These are phyloP conservation scores for Syncephalastrum racemosum DNA, from an alignment of 371 early-diverging fungal species.

Conservation along the genomic window DNA sequence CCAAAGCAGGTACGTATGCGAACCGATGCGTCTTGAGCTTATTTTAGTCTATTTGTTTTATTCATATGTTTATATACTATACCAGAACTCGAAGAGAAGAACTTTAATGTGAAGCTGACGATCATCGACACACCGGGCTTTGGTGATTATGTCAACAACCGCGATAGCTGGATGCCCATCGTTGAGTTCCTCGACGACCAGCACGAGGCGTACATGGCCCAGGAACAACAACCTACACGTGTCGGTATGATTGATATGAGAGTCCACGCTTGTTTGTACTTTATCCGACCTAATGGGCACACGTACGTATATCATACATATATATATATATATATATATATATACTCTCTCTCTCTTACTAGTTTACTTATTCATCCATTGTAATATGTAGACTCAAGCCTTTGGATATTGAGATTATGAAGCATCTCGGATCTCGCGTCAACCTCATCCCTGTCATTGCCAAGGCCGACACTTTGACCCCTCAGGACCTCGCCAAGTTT, in stretches of 20 bases:
- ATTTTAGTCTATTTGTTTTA: not conserved
- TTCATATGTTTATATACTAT: no score
- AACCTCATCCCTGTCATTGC: constrained; percentile 85
- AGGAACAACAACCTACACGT: constrained; percentile 64
- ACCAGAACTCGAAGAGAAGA: constrained; percentile 93
- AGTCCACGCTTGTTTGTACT: constrained; percentile 93
- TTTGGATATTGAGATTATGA: constrained; percentile 90
- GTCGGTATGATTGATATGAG: constrained; percentile 67
- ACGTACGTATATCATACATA: constrained; percentile 54
- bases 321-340: no score
- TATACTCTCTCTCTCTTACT: not conserved
- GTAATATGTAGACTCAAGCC: constrained; percentile 76
- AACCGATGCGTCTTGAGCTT: not conserved
- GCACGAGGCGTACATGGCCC: constrained; percentile 88
- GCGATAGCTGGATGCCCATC: constrained; percentile 74
- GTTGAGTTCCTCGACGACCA: constrained; percentile 92
- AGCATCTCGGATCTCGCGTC: constrained; percentile 73
- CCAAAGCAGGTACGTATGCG: constrained; percentile 18
- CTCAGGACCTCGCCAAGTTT: constrained; percentile 72
- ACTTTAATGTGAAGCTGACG: constrained; percentile 91
- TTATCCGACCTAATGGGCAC: constrained; percentile 89
- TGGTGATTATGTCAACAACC: constrained; percentile 84
- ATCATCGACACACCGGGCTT: constrained; percentile 93
- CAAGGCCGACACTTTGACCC: constrained; percentile 69
- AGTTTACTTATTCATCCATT: no score